phyloP scores from a whole-genome alignment of 208 protist genomes.

The Strigomonas galati region DNA sequence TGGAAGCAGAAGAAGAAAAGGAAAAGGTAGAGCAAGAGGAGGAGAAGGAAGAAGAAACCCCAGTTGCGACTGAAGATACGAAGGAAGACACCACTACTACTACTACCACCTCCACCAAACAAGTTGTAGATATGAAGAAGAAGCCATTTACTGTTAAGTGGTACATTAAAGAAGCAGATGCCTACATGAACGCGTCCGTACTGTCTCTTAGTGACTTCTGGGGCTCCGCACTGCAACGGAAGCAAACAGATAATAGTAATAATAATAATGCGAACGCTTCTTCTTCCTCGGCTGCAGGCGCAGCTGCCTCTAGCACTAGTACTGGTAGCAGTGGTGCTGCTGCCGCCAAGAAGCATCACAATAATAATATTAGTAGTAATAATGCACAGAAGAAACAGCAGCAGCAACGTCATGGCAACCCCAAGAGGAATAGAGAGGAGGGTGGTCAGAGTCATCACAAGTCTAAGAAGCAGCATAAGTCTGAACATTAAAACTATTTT shows the following conservation, averaged over 20 bases:
- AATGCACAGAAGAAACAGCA: background rate
- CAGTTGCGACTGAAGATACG: background rate
- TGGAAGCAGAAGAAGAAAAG: conserved; percentile 32
- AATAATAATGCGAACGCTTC: background rate
- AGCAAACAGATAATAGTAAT: background rate
- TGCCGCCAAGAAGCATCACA: background rate
- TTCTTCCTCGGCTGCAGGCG: no score
- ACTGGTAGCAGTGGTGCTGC: background rate
- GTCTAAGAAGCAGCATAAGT: background rate
- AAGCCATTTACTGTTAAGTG: no score
- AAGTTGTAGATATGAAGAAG: no score
- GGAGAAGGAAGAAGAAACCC: conserved; percentile 10
- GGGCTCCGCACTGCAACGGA: background rate
- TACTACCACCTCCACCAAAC: no score
- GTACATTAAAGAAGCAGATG: background rate
- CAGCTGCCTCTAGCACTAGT: background rate
- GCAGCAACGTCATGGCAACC: background rate
- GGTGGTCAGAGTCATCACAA: background rate
- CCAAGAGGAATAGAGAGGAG: background rate
- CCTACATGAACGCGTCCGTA: background rate
- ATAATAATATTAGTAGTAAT: background rate
- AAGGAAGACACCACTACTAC: background rate
- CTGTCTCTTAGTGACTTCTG: background rate
- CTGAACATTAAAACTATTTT: background rate
- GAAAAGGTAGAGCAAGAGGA: conserved; percentile 7